Base-by-base conservation (phyloP, 768 basidiomycete species). In the Chalciporus chontae region DNA sequence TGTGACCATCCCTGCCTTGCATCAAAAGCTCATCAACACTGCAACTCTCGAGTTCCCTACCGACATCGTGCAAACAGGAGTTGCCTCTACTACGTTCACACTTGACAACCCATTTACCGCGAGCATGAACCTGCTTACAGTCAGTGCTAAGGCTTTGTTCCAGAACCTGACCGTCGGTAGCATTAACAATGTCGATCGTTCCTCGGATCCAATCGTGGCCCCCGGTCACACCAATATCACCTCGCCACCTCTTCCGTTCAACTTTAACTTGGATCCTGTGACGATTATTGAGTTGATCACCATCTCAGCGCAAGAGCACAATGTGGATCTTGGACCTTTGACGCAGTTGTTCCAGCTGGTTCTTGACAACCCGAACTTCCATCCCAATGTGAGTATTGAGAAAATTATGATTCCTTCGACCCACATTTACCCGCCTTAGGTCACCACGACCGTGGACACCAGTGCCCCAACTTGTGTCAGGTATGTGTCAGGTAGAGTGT, bases 91-190 rank as follows among this genome's bases (percentile, higher is more conserved):
- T 5, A 68, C 77, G 1, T 85, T 87, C 60, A 72, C 68, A 0
- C 71, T 89, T 24, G 68, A 72, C 17, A 85, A 89, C 58, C 85
- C 85, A 0, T 89, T 89, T 68, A 86, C 84, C 0, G 84, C 86
- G 15, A 79, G 78, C 59, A 79, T 89, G 63, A 84, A 81, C 60
- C 64, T 89, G 14, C 61, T 84, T n/a, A 62, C 70, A 40, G 65
- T 88, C 15, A 68, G 66, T 2, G 77, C 84, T 1, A 76, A 67
- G 5, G 85, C 79, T 0, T 77, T 73, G 0, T 85, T 76, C 70
- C 73, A 77, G 18, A 74, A 72, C 40, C 59, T 87, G 37, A 73
- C 73, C 1, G 62, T 89, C 10, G 85, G 86, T 3, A 72, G 59
- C n/a, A 81, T 87, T 49, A 71, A 81, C 32, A 71, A 74, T 36